Evolutionary conservation across 192 early-diverging fungal genomes (phyloP).

Genomic region (Lobosporangium transversale): DNA sequence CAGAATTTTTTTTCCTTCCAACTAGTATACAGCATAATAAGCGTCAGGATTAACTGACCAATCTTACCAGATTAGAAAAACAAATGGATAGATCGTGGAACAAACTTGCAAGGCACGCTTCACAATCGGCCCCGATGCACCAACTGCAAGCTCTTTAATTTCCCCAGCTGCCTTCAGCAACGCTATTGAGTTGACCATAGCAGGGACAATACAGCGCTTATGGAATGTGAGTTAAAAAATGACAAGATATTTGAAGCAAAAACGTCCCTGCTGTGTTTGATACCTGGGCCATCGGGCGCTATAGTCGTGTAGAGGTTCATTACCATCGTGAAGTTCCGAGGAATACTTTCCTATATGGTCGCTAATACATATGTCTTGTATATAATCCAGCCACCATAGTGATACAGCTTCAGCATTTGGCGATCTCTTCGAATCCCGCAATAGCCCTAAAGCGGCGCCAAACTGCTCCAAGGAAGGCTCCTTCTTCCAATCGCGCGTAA

Average conservation of each 20-base stretch:
- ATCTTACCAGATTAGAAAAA: slow-evolving; percentile 38
- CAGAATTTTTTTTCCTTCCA: not conserved
- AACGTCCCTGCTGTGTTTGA: too few relatives aligned
- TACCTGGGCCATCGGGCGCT: too few relatives aligned
- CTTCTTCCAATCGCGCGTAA: slow-evolving; percentile 43
- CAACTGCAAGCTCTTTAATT: slow-evolving; percentile 14
- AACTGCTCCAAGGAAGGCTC: slow-evolving; percentile 40
- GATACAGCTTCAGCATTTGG: slow-evolving; percentile 10
- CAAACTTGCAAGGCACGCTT: slow-evolving; percentile 36
- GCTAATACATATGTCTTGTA: slow-evolving; percentile 22
- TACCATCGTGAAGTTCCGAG: slow-evolving; percentile 27
- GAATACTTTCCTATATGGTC: slow-evolving; percentile 18
- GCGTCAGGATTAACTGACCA: not conserved
- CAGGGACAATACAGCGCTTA: not conserved
- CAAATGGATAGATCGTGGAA: slow-evolving; percentile 33
- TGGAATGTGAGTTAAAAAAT: too few relatives aligned
- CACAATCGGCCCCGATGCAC: slow-evolving; percentile 7
- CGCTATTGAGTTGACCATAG: slow-evolving; percentile 5
- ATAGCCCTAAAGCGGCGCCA: slow-evolving; percentile 18
- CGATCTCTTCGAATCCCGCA: slow-evolving; percentile 12
- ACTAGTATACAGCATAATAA: not conserved
- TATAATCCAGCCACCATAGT: slow-evolving; percentile 34
- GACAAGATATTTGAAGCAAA: too few relatives aligned
- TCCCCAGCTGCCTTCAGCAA: slow-evolving; percentile 16
- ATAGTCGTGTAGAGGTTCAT: too few relatives aligned